phyloP scores from a whole-genome alignment of 768 basidiomycete species.

The Amanita exitialis region DNA sequence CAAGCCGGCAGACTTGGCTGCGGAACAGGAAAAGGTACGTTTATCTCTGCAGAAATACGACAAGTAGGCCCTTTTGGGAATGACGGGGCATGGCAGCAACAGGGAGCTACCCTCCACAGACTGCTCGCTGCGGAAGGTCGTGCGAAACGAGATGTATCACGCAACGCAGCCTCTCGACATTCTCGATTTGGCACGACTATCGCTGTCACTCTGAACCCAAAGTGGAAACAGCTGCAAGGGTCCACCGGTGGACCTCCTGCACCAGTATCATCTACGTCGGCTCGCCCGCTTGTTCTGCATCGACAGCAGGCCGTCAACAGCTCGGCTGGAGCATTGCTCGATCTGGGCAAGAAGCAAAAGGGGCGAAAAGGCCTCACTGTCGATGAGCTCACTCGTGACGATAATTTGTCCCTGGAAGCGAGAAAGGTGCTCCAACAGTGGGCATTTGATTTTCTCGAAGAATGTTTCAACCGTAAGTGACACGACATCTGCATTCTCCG shows the following conservation, averaged over 20 bases:
- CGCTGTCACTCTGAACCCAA: slow-evolving; percentile 60
- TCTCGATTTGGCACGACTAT: slow-evolving; percentile 97
- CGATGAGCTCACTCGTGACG: slow-evolving; percentile 60
- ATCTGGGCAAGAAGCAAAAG: slow-evolving; percentile 54
- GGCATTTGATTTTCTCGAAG: slow-evolving; percentile 65
- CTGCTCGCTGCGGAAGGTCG: slow-evolving; percentile 73
- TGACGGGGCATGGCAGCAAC: slow-evolving; percentile 38
- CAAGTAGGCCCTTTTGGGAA: background rate
- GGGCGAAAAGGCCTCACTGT: slow-evolving; percentile 48
- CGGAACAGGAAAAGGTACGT: slow-evolving; percentile 66
- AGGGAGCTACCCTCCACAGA: slow-evolving; percentile 54
- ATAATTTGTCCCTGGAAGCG: slow-evolving; percentile 60
- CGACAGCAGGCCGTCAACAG: slow-evolving; percentile 69
- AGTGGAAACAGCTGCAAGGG: slow-evolving; percentile 26
- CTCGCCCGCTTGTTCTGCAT: slow-evolving; percentile 68
- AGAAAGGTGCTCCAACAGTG: slow-evolving; percentile 54
- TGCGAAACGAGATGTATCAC: slow-evolving; percentile 43
- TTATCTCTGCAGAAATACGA: slow-evolving; percentile 7
- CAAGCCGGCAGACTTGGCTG: slow-evolving; percentile 44
- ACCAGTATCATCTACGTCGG: slow-evolving; percentile 21
- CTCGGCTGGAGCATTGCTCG: slow-evolving; percentile 62
- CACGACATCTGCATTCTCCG: slow-evolving; percentile 6
- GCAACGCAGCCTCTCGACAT: slow-evolving; percentile 65
- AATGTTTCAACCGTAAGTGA: slow-evolving; percentile 81
- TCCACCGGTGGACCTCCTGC: slow-evolving; percentile 15